Base-by-base conservation (phyloP, 2,329 filamentous ascomycete species). In the Alternaria longipes region DNA sequence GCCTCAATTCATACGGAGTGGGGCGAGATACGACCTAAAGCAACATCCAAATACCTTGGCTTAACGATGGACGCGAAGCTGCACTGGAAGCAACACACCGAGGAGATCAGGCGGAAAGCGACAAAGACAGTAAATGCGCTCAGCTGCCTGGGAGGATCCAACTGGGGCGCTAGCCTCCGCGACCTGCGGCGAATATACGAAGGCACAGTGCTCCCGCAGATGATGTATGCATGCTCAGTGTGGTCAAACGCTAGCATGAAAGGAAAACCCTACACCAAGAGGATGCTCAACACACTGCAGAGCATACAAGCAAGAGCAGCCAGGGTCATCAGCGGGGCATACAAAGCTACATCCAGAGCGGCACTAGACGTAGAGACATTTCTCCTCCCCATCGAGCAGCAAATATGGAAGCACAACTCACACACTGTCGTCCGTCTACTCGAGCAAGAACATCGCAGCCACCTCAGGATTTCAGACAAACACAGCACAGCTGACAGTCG, bases 191-290 rank as follows among this genome's bases (percentile, higher is more conserved):
- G 51, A 52, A 66, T 76, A 38, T 78, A 76, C 53, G 42, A 70
- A 63, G 73, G 62, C 42, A 69, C 74, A 8, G 57, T 71, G 18
- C 61, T 77, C 24, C 72, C 66, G 5, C 67, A 77, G 60, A 66
- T 79, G 28, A 66, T 78, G 30, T 79, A 72, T 50, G 64, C 67
- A 5, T 71, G 68, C 56, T 72, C 66, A 20, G 66, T 69, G 42
- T 78, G 59, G 73, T 60, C 24, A n/a, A 46, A 65, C 45, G 46
- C 50, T 18, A 70, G 52, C 30, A 56, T 53, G 24, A 67, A 54
- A 59, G 66, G 46, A 57, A 42, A 59, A 46, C 49, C 53, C 11
- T 66, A 68, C 38, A 68, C 59, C n/a, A 54, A 64, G 51, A 63
- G 65, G 45, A 64, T 50, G 34, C 60, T 67, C 28, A 55, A 64